These are phyloP conservation scores for Clausena lansium DNA, from an alignment of 345 rosid genomes.

Conservation along the genomic window DNA sequence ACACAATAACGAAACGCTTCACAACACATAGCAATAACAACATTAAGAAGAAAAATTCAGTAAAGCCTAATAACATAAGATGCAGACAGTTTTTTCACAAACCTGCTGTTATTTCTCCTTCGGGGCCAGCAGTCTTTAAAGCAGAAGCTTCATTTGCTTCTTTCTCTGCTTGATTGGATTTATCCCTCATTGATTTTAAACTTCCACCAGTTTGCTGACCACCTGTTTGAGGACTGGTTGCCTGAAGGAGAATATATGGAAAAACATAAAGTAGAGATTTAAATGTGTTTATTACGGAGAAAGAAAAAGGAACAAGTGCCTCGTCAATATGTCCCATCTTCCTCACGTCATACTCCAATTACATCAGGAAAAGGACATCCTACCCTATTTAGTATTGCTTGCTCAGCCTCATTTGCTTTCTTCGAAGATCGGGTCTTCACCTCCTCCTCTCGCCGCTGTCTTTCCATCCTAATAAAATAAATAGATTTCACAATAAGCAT, in stretches of 20 bases:
- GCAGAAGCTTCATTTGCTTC: constrained; percentile 59
- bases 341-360: constrained; percentile 5
- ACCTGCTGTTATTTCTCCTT: constrained; percentile 94
- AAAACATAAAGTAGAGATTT: constrained; percentile 7
- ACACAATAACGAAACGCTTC: not conserved
- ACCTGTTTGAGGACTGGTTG: constrained; percentile 87
- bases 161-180: constrained; percentile 51
- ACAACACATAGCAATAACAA: not conserved
- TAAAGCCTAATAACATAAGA: not conserved
- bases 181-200: constrained; percentile 83
- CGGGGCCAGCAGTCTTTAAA: constrained; percentile 81
- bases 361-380: constrained; percentile 20
- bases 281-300: not conserved
- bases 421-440: constrained; percentile 75
- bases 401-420: constrained; percentile 81
- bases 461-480: constrained; percentile 66
- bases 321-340: not conserved
- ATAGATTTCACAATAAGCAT: not conserved
- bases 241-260: constrained; percentile 41
- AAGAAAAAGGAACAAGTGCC: not conserved
- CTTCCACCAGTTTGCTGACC: constrained; percentile 66
- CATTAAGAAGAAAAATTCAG: not conserved
- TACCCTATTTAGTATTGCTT: constrained; percentile 72
- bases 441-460: constrained; percentile 97
- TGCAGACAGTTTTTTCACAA: constrained; percentile 5